These are phyloP conservation scores for Sergeia podlipaevii DNA, from an alignment of 208 protist species.

Conservation along the genomic window DNA sequence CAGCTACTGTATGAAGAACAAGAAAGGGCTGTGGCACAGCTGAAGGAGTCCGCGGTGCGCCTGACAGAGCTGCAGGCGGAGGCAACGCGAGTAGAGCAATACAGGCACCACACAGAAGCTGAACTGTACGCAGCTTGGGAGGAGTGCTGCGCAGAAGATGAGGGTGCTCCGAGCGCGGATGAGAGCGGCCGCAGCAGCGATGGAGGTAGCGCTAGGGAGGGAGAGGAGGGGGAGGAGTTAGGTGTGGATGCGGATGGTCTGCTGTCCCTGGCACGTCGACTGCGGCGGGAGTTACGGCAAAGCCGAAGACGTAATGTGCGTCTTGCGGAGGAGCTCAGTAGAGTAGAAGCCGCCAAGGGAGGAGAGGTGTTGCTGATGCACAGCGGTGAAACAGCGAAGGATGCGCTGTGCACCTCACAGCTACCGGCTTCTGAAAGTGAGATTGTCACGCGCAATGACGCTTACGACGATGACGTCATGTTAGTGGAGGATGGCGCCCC, in stretches of 20 bases:
- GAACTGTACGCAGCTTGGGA: not conserved
- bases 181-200: conserved; percentile 1
- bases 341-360: too few species aligned
- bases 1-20: too few species aligned
- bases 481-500: too few species aligned
- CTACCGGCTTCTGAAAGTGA: not conserved
- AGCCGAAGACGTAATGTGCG: too few species aligned
- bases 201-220: not conserved
- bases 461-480: too few species aligned
- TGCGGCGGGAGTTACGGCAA: too few species aligned
- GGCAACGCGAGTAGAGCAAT: conserved; percentile 3
- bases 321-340: too few species aligned
- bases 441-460: not conserved
- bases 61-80: not conserved
- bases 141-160: not conserved
- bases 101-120: not conserved
- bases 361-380: too few species aligned
- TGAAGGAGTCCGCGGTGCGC: not conserved
- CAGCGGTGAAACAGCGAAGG: too few species aligned
- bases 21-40: too few species aligned
- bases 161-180: not conserved
- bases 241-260: not conserved
- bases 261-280: not conserved
- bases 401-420: too few species aligned
- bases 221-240: conserved; percentile 6